Percentiles rank a stretch among this genome's conserved stretches.
Evolutionary conservation across 164 flowering plant genomes (phyloP).

Genomic region (Macadamia integrifolia): DNA sequence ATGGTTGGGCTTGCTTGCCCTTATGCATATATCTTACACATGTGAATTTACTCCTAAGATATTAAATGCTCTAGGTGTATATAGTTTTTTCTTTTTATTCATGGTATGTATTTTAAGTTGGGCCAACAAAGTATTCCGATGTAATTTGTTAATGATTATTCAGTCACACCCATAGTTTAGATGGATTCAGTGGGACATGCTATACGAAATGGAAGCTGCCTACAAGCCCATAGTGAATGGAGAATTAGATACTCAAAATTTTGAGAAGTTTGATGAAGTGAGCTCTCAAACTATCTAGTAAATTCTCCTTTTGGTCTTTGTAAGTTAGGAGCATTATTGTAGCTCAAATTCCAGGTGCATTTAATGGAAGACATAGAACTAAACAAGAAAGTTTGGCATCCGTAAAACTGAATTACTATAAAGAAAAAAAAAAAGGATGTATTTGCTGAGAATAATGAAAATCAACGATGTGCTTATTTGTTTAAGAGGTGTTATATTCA

Average conservation of each 20-base stretch:
- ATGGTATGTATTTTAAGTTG: background rate
- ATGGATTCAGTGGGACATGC: conserved; percentile 51
- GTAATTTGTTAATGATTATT: conserved; percentile 6
- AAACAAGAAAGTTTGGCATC: too few relatives aligned
- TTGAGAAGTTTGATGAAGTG: conserved; percentile 73
- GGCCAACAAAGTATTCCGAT: background rate
- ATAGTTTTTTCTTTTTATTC: background rate
- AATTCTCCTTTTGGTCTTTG: background rate
- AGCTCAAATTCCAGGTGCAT: background rate
- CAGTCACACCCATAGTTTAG: conserved; percentile 78
- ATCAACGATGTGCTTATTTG: too few relatives aligned
- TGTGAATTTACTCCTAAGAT: background rate
- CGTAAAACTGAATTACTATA: too few relatives aligned
- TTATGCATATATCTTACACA: background rate
- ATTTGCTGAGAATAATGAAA: too few relatives aligned
- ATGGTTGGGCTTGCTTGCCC: too few relatives aligned
- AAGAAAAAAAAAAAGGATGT: too few relatives aligned
- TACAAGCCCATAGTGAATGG: conserved; percentile 63
- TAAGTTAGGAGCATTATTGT: background rate
- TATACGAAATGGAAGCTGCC: conserved; percentile 78
- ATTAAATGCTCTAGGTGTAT: background rate
- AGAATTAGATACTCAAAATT: conserved; percentile 75
- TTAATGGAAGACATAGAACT: too few relatives aligned
- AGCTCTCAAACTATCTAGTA: conserved; percentile 15
- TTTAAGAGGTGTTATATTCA: too few relatives aligned